Base-by-base conservation (phyloP, 1,284 basidiomycete species). In the Irpex sp. region DNA sequence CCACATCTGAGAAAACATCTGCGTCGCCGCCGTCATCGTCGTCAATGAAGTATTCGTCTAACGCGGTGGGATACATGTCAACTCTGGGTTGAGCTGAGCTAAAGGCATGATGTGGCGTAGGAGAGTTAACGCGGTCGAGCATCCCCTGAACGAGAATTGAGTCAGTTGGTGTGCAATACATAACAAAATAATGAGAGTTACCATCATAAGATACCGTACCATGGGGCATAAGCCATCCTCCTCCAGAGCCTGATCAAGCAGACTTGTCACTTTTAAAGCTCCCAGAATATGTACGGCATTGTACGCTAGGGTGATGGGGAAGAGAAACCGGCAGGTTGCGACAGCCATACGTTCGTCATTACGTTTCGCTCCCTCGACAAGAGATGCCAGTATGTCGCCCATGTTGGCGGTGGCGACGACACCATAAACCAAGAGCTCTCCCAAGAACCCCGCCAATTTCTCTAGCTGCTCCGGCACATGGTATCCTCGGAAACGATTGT, bases 151-250 rank as follows among this genome's bases (percentile, higher is more conserved):
- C 23, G 14, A 19, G 19, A 16, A 21, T 21, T 36, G 45, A 23
- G 47, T 21, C 33, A 35, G 6, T 16, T 16, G 18, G 49, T 39
- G 9, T 21, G 19, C 10, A 10, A 62, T 21, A n/a, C 5, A 55
- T 18, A 52, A 33, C 21, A 54, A 42, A 51, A 37, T 5, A 14
- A n/a, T 45, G 12, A 12, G n/a, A 45, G 14, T 55, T 19, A 72
- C 72, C 69, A 72, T 69, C 63, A 73, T 60, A 48, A 68, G 62
- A 55, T 67, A 72, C 7, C 71, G 70, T 23, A 66, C 62, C 59
- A 63, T 68, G 10, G 65, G 60, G 3, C 70, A 67, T 9, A 73
- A 62, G n/a, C 59, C 63, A 18, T 68, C 68, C 49, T 68, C 64
- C 54, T 67, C 61, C 16, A 72, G 60, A 14, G 70, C 60, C n/a